phyloP scores from a whole-genome alignment of 345 rosid species.

The Hibiscus syriacus region DNA sequence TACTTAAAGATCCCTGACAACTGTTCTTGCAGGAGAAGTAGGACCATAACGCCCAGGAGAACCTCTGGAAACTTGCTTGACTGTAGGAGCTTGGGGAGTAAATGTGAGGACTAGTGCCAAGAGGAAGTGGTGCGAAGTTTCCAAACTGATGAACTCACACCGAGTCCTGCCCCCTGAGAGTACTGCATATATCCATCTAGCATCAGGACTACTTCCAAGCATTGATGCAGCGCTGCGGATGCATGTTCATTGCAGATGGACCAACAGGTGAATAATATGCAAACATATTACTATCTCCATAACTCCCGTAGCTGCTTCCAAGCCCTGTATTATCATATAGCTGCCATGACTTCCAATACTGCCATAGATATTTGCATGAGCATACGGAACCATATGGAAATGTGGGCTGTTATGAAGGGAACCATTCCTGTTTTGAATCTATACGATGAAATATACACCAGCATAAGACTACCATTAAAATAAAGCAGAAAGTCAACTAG shows the following conservation, averaged over 20 bases:
- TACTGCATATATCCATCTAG: slow-evolving; percentile 68
- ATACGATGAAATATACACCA: slow-evolving; percentile 18
- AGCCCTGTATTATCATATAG: slow-evolving; percentile 69
- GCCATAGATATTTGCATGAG: slow-evolving; percentile 79
- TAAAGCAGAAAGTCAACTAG: not conserved
- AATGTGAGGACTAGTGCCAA: slow-evolving; percentile 98
- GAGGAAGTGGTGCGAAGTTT: slow-evolving; percentile 83
- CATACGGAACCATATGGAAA: slow-evolving; percentile 56
- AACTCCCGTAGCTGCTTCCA: slow-evolving; percentile 88
- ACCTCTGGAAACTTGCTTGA: slow-evolving; percentile 50
- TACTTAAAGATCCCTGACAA: slow-evolving; percentile 86
- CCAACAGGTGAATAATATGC: slow-evolving; percentile 91
- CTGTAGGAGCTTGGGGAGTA: slow-evolving; percentile 78
- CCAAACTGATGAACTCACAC: slow-evolving; percentile 88
- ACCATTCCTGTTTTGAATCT: slow-evolving; percentile 70
- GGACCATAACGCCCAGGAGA: slow-evolving; percentile 98
- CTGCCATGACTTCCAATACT: slow-evolving; percentile 97
- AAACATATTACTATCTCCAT: slow-evolving; percentile 70
- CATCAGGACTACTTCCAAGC: slow-evolving; percentile 92
- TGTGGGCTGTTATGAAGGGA: slow-evolving; percentile 78
- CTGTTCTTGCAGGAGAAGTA: slow-evolving; percentile 83
- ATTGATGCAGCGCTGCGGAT: slow-evolving; percentile 56
- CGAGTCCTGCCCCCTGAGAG: slow-evolving; percentile 77
- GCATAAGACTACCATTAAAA: not conserved
- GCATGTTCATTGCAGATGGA: slow-evolving; percentile 76